Conservation (phyloP, 1,284 basidiomycete genomes). For the Retiboletus flavoniger region DNA sequence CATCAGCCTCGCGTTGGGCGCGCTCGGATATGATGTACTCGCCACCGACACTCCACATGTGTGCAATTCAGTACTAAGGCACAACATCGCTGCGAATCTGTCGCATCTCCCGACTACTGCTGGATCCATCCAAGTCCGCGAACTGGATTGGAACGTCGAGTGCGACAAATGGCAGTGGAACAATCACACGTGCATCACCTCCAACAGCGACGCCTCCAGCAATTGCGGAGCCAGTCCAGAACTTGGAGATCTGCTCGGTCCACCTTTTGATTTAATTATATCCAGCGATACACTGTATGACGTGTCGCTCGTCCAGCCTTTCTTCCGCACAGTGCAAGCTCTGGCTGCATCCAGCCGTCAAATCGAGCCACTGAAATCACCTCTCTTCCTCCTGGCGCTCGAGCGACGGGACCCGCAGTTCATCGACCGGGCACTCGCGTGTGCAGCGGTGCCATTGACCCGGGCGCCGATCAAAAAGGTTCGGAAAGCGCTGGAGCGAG, state of each 20-base stretch:
- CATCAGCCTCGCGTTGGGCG: constrained; percentile 62
- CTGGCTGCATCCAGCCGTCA: constrained; percentile 43
- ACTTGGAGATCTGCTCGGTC: constrained; percentile 30
- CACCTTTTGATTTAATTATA: constrained; percentile 77
- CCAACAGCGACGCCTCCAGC: constrained; percentile 4
- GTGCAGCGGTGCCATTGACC: constrained; percentile 51
- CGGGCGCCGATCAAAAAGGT: constrained; percentile 63
- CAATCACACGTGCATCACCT: constrained; percentile 28
- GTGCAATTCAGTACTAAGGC: constrained; percentile 61
- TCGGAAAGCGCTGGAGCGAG: constrained; percentile 58
- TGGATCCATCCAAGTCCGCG: constrained; percentile 45
- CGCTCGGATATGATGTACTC: constrained; percentile 73
- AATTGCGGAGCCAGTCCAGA: not conserved
- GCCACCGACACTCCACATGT: constrained; percentile 79
- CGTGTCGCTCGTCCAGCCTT: constrained; percentile 60
- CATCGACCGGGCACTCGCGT: constrained; percentile 55
- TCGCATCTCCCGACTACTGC: constrained; percentile 43
- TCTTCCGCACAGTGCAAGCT: constrained; percentile 65
- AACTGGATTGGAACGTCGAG: constrained; percentile 50
- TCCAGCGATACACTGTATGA: constrained; percentile 86
- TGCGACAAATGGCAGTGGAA: constrained; percentile 37
- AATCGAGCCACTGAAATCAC: constrained; percentile 24
- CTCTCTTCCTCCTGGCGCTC: constrained; percentile 67
- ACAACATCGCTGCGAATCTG: constrained; percentile 62
- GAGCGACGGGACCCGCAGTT: constrained; percentile 75